A percentile compares a stretch with the other conserved stretches of the same genome.
These are phyloP conservation scores for Coffea eugenioides DNA, from an alignment of 257 asterid genomes.

Conservation along the genomic window DNA sequence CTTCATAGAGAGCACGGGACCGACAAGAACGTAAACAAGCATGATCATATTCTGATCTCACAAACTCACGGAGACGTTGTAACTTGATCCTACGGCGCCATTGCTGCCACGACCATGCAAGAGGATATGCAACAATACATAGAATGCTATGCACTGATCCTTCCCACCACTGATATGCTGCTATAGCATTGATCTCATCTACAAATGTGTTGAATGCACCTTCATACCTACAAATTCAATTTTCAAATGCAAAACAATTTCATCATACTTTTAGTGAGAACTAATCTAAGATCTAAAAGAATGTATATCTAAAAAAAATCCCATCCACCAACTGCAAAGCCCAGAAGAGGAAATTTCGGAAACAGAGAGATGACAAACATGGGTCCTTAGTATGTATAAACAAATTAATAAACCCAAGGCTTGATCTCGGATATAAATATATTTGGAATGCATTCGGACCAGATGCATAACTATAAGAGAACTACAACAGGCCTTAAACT, in stretches of 20 bases:
- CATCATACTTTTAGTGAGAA: neutral
- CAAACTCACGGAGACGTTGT: conserved; percentile 90
- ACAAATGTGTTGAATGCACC: conserved; percentile 86
- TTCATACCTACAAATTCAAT: conserved; percentile 69
- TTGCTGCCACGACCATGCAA: conserved; percentile 99
- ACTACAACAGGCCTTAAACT: neutral
- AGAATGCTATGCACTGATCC: conserved; percentile 85
- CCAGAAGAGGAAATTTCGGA: neutral
- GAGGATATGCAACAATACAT: conserved; percentile 84
- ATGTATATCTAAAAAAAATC: neutral
- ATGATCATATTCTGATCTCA: conserved; percentile 96
- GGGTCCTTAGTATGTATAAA: neutral
- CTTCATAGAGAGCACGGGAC: conserved; percentile 99
- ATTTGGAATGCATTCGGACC: neutral
- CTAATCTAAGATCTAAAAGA: neutral
- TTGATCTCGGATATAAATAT: neutral
- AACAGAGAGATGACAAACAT: neutral
- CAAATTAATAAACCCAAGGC: too few species aligned
- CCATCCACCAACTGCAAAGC: neutral
- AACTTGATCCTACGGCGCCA: conserved; percentile 92
- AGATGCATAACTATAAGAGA: neutral
- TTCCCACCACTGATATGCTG: conserved; percentile 99
- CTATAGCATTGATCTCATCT: conserved; percentile 89
- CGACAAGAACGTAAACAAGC: conserved; percentile 99
- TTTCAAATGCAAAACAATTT: neutral